A percentile compares a stretch with the other conserved stretches of the same genome.
Conservation (phyloP, 225 moss, liverwort and hornwort genomes). For the Sphagnum contortum region DNA sequence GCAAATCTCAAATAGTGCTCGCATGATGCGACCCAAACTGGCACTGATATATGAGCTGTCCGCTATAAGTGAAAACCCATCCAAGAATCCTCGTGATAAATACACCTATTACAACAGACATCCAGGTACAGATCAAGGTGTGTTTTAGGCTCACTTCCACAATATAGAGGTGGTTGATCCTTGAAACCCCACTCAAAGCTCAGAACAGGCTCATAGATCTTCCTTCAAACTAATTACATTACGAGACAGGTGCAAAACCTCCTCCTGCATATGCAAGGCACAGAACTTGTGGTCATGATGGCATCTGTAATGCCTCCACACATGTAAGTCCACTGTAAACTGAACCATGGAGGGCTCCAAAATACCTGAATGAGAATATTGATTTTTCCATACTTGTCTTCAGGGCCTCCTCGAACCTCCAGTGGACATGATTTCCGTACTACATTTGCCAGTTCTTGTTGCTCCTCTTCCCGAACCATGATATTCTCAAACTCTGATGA, state of each 20-base stretch:
- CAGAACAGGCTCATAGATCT: too few species aligned
- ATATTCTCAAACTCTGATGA: constrained; percentile 99
- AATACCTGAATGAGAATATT: constrained; percentile 92
- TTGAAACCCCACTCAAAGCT: too few species aligned
- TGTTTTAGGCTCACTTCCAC: too few species aligned
- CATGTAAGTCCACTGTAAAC: too few species aligned
- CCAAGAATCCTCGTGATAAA: constrained; percentile 87
- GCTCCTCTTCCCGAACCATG: constrained; percentile 97
- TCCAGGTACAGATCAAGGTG: too few species aligned
- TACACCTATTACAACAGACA: constrained; percentile 50
- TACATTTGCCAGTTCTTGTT: constrained; percentile 81
- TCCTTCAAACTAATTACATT: too few species aligned
- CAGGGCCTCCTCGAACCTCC: constrained; percentile 91
- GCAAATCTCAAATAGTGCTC: constrained; percentile 93
- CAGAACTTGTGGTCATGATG: too few species aligned
- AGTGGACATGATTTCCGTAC: constrained; percentile 72
- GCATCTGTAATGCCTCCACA: too few species aligned
- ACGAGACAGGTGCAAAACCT: too few species aligned
- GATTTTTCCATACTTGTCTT: constrained; percentile 94
- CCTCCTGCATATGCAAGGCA: too few species aligned
- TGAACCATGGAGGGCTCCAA: too few species aligned
- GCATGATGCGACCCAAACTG: constrained; percentile 98
- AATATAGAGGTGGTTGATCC: too few species aligned
- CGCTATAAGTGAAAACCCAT: constrained; percentile 89
- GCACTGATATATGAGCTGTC: constrained; percentile 98